Evolutionary conservation across 495 filamentous ascomycete genomes (phyloP).

Genomic region (Trichocladium antarcticum): DNA sequence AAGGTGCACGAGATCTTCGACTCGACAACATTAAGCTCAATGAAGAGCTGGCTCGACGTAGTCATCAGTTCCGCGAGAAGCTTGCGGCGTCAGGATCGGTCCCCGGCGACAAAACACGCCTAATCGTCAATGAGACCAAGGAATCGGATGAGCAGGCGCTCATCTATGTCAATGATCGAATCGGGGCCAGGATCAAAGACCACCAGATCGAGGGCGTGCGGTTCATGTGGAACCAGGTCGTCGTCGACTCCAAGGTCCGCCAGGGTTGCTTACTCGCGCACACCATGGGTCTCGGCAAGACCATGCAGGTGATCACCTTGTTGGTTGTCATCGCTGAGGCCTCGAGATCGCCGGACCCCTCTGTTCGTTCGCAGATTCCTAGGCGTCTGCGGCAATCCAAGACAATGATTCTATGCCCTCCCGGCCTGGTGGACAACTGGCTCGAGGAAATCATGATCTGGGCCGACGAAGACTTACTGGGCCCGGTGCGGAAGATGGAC

Average conservation of each 20-base stretch:
- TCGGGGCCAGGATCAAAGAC: slow-evolving; percentile 42
- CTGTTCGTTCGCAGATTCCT: slow-evolving; percentile 56
- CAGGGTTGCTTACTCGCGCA: slow-evolving; percentile 82
- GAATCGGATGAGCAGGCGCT: slow-evolving; percentile 41
- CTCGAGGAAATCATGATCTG: slow-evolving; percentile 61
- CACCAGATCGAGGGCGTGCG: slow-evolving; percentile 59
- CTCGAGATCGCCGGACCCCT: slow-evolving; percentile 44
- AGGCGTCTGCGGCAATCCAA: slow-evolving; percentile 46
- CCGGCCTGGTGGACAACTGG: slow-evolving; percentile 73
- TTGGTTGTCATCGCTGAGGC: slow-evolving; percentile 62
- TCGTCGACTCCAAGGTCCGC: slow-evolving; percentile 37
- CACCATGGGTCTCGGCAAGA: slow-evolving; percentile 91
- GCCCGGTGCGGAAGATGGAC: slow-evolving; percentile 42
- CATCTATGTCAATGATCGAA: slow-evolving; percentile 40
- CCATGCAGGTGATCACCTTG: slow-evolving; percentile 78
- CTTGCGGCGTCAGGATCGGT: slow-evolving; percentile 30
- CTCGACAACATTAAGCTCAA: slow-evolving; percentile 35
- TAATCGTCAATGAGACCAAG: slow-evolving; percentile 64
- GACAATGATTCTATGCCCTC: slow-evolving; percentile 65
- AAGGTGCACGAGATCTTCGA: slow-evolving; percentile 38
- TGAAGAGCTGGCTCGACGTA: slow-evolving; percentile 40
- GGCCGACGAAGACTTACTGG: slow-evolving; percentile 46
- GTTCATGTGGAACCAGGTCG: slow-evolving; percentile 83
- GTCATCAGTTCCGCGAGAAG: slow-evolving; percentile 35
- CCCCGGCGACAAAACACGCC: slow-evolving; percentile 33